phyloP scores from a whole-genome alignment of 2,329 filamentous ascomycete species.

The Trichoderma polysporum region DNA sequence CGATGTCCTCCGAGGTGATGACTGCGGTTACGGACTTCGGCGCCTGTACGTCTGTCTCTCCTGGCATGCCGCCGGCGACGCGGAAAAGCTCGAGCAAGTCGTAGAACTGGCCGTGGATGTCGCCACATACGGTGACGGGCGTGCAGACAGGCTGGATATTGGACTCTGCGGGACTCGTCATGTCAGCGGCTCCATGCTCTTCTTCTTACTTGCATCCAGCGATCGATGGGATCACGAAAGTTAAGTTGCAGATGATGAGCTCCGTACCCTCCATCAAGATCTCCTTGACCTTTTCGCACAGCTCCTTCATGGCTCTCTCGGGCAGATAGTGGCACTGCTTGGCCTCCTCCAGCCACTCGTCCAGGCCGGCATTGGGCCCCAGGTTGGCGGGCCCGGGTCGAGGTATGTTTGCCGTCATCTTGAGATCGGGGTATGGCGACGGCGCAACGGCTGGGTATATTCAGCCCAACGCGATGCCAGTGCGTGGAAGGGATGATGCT shows the following conservation, averaged over 20 bases:
- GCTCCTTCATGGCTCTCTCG: conserved; percentile 95
- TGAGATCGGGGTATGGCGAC: conserved; percentile 19
- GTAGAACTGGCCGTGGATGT: conserved; percentile 99
- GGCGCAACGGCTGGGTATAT: conserved; percentile 22
- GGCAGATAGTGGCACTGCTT: conserved; percentile 97
- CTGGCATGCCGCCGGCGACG: conserved; percentile 94
- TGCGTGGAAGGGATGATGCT: conserved; percentile 15
- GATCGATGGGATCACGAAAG: not conserved
- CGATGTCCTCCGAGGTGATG: conserved; percentile 88
- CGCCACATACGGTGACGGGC: conserved; percentile 94
- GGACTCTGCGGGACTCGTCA: conserved; percentile 63
- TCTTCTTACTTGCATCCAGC: not conserved
- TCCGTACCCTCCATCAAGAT: conserved; percentile 89
- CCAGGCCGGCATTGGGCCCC: conserved; percentile 77
- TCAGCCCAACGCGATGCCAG: conserved; percentile 21
- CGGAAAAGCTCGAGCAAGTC: conserved; percentile 95
- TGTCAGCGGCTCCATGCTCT: not conserved
- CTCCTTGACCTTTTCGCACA: conserved; percentile 98
- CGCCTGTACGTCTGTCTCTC: conserved; percentile 68
- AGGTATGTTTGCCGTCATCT: conserved; percentile 59
- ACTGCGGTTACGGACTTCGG: conserved; percentile 68
- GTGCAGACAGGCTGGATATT: conserved; percentile 98
- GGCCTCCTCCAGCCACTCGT: conserved; percentile 95
- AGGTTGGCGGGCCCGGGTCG: conserved; percentile 89
- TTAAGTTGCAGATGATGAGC: not conserved